Base-by-base conservation (phyloP, 2,329 filamentous ascomycete genomes). In the Fusarium dlaminii region DNA sequence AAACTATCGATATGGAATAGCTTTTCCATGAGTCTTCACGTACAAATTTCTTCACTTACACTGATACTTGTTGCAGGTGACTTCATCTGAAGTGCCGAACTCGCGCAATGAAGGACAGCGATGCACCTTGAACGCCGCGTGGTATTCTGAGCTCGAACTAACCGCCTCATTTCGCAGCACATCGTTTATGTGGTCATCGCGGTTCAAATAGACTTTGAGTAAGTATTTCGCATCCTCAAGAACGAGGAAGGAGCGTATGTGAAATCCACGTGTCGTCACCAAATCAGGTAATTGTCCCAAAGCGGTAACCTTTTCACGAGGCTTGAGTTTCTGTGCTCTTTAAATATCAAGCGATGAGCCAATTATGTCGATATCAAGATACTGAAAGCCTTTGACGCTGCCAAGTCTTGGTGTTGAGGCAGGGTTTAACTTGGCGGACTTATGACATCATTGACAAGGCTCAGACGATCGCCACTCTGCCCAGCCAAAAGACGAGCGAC, bases 361-460 rank as follows among this genome's bases (percentile, higher is more conserved):
- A 42, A n/a, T 40, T 36, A 30, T 14, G n/a, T 14, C 49, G 13
- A 8, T 18, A 36, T n/a, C 59, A 30, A 17, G 37, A 22, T 20
- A 7, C 12, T 3, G 3, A 22, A 30, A 51, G 7, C 54, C 52
- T 22, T 71, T 59, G 52, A 55, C 62, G 43, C 36, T 70, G 51
- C 67, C 70, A 71, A 73, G 60, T 59, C 49, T 74, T 52, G 48
- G 37, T 68, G 63, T 55, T 63, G 51, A 54, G 51, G 45, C 66
- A 69, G 51, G 42, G 66, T 29, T 62, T 29, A 40, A 45, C 66
- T 70, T 65, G 66, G 66, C 66, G 14, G 29, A 9, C 30, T 3
- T 27, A 65, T 74, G 71, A 74, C 71, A 62, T 74, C 71, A 74
- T 63, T 12, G 37, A 22, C 55, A 27, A 45, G 32, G 51, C 40